Base-by-base conservation (phyloP, 495 filamentous ascomycete species). In the Parathielavia appendiculata region DNA sequence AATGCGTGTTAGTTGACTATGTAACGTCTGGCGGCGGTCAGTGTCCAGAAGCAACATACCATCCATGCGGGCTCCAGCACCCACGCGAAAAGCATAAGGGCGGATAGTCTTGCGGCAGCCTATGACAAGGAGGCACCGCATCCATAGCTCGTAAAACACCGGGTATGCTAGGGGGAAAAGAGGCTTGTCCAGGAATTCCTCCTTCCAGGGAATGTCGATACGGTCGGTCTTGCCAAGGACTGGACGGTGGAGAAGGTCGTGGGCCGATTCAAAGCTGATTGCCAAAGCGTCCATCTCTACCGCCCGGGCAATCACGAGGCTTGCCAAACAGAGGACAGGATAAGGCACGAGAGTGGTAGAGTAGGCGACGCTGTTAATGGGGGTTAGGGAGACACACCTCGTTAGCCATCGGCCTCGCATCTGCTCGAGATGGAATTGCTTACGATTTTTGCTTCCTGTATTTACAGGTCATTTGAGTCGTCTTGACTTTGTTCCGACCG, bases 61-160 rank as follows among this genome's bases (percentile, higher is more conserved):
- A 59, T 59, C 57, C n/a, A 59, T 48, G 4, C 17, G 23, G 57
- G 57, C n/a, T n/a, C n/a, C n/a, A n/a, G n/a, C n/a, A n/a, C n/a
- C n/a, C n/a, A n/a, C n/a, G n/a, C n/a, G n/a, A 41, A 59, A 20
- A 46, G 57, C 9, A 48, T 59, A 59, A 52, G 26, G 50, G 57
- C 57, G 49, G 48, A 54, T 45, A 34, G 22, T 1, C 14, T 45
- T 45, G 1, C 19, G 32, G 49, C 39, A 43, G 39, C 57, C 57
- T 36, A 54, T 38, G 46, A 59, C 35, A 46, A 43, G 19, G 48
- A 59, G 41, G 57, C 26, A 51, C 39, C 41, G 48, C 4, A 2
- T 20, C 48, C 23, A 54, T 7, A 59, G 3, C 16, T 34, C 48
- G 3, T 20, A 38, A 26, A 59, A 59, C 38, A 17, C 46, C 20